Evolutionary conservation across 768 basidiomycete species (phyloP), one percentile per base, ranked within the genome.

Genomic region (Leucosporidium scottii): DNA sequence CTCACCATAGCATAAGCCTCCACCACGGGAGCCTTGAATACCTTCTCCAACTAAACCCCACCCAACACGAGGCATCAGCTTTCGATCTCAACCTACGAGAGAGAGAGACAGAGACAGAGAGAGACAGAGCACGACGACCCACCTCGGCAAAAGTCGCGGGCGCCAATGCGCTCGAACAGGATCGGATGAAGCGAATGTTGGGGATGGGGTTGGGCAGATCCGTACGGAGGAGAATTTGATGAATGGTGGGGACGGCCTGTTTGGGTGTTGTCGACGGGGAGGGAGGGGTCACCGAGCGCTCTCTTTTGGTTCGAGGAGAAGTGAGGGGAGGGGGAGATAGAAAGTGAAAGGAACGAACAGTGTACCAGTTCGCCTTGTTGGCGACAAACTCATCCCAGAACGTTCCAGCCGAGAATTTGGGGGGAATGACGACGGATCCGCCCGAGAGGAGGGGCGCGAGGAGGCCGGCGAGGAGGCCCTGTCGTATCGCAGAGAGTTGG

Each of bases 1-100:
- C 57, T 23, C 36, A 78, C 83, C 83, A 85, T 85, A 27, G 84
- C 85, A 74, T 85, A 85, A 2, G 84, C 84, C 28, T 84, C 84
- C 13, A 85, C 77, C n/a, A 86, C 80, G 13, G 81, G 80, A 4
- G 84, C 83, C 34, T 79, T 80, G 74, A 85, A 85, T 4, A 81
- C 80, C 44, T 79, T 73, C 74, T 82, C 82, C 49, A 85, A 76
- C 62, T 58, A 9, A 3, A n/a, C 39, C 15, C n/a, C 39, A 15
- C 13, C 3, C 15, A 31, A 18, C 31, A 30, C n/a, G n/a, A n/a
- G n/a, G n/a, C n/a, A n/a, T n/a, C n/a, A n/a, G n/a, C n/a, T n/a
- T n/a, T n/a, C n/a, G n/a, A n/a, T n/a, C n/a, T n/a, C n/a, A n/a
- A n/a, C n/a, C n/a, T n/a, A n/a, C n/a, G n/a, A n/a, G n/a, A n/a